Percentiles rank a stretch among this genome's conserved stretches.
Evolutionary conservation across 768 basidiomycete species (phyloP).

Genomic region (Suillus tomentosus): DNA sequence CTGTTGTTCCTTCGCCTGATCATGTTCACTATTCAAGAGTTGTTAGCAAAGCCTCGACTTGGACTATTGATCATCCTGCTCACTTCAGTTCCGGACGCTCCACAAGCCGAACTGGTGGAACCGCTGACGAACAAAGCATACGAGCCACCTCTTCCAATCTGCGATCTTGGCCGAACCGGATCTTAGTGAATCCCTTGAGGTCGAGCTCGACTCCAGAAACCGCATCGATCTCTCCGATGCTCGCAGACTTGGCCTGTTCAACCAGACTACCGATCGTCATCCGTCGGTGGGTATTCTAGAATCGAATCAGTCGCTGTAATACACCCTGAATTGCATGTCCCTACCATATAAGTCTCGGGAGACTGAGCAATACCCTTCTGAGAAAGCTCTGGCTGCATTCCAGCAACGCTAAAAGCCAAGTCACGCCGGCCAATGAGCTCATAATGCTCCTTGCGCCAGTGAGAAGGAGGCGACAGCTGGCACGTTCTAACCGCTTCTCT

Average conservation of each 20-base stretch:
- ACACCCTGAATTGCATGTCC: neutral
- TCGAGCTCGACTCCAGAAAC: constrained; percentile 75
- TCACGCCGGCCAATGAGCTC: constrained; percentile 35
- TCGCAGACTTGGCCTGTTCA: constrained; percentile 50
- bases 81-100: constrained; percentile 75
- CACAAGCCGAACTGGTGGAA: constrained; percentile 63
- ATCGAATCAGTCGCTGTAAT: constrained; percentile 5
- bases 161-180: constrained; percentile 89
- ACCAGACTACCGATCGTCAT: constrained; percentile 54
- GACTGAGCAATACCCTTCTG: constrained; percentile 34
- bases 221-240: constrained; percentile 55
- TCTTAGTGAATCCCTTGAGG: constrained; percentile 72
- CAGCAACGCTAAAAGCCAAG: constrained; percentile 33
- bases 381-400: constrained; percentile 31
- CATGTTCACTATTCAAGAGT: constrained; percentile 66
- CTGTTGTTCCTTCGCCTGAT: constrained; percentile 85
- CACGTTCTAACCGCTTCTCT: constrained; percentile 85
- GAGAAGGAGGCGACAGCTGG: constrained; percentile 72
- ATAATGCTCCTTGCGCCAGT: constrained; percentile 59
- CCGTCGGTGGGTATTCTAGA: constrained; percentile 53
- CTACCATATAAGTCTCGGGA: constrained; percentile 36
- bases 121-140: constrained; percentile 80
- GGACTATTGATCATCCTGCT: constrained; percentile 25
- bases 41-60: constrained; percentile 4
- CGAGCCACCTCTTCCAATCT: constrained; percentile 89